phyloP scores from a whole-genome alignment of 139 green algal genomes.

The Chlamydomonas sphaeroides region DNA sequence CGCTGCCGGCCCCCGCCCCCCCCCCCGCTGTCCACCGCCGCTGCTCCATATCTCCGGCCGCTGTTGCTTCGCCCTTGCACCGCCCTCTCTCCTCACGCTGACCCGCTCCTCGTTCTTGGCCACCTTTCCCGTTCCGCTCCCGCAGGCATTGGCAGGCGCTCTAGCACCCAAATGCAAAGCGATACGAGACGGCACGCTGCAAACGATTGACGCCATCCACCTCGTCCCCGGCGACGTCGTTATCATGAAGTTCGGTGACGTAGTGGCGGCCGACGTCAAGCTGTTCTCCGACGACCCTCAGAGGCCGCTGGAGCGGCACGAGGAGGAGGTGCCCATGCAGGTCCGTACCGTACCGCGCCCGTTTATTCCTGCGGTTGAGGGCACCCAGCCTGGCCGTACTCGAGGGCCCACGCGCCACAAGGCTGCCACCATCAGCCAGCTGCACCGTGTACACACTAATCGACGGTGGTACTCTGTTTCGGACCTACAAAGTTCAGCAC shows the following conservation, averaged over 20 bases:
- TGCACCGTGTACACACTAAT: too few relatives aligned
- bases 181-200: slow-evolving; percentile 65
- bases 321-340: slow-evolving; percentile 76
- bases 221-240: slow-evolving; percentile 88
- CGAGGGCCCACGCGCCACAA: too few relatives aligned
- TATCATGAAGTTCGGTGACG: slow-evolving; percentile 80
- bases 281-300: slow-evolving; percentile 70
- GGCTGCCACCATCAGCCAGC: too few relatives aligned
- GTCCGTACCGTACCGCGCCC: too few relatives aligned
- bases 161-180: slow-evolving; percentile 79
- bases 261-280: slow-evolving; percentile 90
- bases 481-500: too few relatives aligned
- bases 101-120: too few relatives aligned
- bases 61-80: not conserved
- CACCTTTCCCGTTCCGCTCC: too few relatives aligned
- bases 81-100: not conserved
- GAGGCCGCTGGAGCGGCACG: slow-evolving; percentile 11
- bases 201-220: slow-evolving; percentile 64
- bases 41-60: too few relatives aligned
- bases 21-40: not conserved
- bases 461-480: too few relatives aligned
- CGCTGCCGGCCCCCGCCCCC: not conserved
- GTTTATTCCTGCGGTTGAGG: too few relatives aligned
- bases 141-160: slow-evolving; percentile 73
- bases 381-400: too few relatives aligned